Base-by-base conservation (phyloP, 1,284 basidiomycete genomes). In the Fomitopsis schrenkii region DNA sequence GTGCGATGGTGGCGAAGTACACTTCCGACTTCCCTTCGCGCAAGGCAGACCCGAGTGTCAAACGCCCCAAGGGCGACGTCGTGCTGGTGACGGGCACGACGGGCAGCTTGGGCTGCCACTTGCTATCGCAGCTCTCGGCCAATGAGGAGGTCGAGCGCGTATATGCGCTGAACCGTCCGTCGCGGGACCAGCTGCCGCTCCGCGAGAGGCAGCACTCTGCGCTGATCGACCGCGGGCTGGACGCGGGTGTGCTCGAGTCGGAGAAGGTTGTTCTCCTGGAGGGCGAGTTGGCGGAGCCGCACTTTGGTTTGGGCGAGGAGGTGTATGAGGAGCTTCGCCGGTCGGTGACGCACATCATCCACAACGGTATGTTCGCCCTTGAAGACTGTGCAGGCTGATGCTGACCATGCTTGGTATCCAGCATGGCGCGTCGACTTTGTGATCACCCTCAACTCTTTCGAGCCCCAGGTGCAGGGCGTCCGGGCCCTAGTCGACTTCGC, bases 381-480 rank as follows among this genome's bases (percentile, higher is more conserved):
- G 3, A 9, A 26, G 30, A 40, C 12, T 7, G 19, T 5, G 9
- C 5, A 19, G 4, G 46, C 22, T 22, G 19, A 50, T 33, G 28
- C 7, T 33, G 22, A 41, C 22, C 35, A 8, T 19, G 6, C 4
- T 12, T 38, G 73, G 6, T 68, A 68, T 35, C 74, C 46, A 71
- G 76, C 76, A 5, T 78, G 75, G 74, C 66, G 63, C 1, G 71
- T 78, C 22, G 69, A 78, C 62, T 77, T 78, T 65, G 74, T 73
- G 56, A 59, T 73, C 12, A 17, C 63, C 0, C 53, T 69, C 10
- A 17, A 36, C 1, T 67, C 66, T 8, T 71, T 69, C 59, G 69
- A 71, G 35, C 36, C 36, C 22, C 60, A 66, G 22, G 45, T 71
- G 17, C 45, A 60, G 22, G 66, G 62, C 2, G 45, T 66, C 30